These are phyloP conservation scores for Amaranthus palmeri DNA, from an alignment of 148 eudicot genomes.

Conservation along the genomic window DNA sequence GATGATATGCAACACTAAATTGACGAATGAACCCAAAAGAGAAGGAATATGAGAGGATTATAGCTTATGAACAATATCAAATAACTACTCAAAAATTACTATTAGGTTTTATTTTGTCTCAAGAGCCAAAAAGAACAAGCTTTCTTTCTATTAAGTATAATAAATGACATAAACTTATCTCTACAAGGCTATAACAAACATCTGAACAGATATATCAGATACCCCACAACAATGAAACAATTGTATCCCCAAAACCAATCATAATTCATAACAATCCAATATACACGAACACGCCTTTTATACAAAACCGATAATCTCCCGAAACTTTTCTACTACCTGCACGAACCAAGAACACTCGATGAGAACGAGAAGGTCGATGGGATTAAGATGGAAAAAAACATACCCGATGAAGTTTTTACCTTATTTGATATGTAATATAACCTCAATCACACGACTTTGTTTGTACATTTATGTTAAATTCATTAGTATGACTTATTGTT, in stretches of 20 bases:
- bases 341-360: not conserved
- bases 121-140: not conserved
- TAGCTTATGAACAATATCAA: no score
- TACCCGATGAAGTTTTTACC: conserved; percentile 15
- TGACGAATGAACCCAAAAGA: no score
- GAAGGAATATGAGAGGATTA: no score
- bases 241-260: conserved; percentile 6
- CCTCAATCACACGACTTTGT: conserved; percentile 23
- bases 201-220: not conserved
- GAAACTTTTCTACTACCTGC: conserved; percentile 16
- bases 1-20: no score
- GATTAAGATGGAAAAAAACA: not conserved
- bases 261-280: conserved; percentile 5
- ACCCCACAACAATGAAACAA: not conserved
- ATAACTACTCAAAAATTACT: no score
- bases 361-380: not conserved
- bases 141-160: conserved; percentile 1
- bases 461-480: conserved; percentile 17
- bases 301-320: conserved; percentile 8
- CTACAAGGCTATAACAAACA: conserved; percentile 1
- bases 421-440: conserved; percentile 15
- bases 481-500: not conserved
- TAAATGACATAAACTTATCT: not conserved
- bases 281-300: conserved; percentile 4
- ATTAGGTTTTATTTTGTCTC: not conserved